Percentiles rank a stretch among this genome's conserved stretches.
These are phyloP conservation scores for Plectosphaerella cucumerina DNA, from an alignment of 2,329 filamentous ascomycete species.

Conservation along the genomic window DNA sequence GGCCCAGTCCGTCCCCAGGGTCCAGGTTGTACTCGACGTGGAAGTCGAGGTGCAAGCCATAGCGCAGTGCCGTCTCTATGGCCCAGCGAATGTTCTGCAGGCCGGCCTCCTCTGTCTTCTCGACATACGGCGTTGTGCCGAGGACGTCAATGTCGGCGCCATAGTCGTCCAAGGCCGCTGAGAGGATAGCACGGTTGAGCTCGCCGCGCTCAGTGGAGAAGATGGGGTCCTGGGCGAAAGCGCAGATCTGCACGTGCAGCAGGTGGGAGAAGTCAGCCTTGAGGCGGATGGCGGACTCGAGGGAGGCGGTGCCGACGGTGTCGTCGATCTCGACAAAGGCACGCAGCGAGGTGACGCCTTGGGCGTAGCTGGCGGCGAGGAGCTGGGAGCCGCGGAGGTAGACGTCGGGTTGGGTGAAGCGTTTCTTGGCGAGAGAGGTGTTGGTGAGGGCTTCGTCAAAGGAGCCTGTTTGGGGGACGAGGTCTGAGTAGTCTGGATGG, in stretches of 20 bases:
- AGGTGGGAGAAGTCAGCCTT: conserved; percentile 47
- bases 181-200: conserved; percentile 45
- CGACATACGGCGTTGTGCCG: conserved; percentile 69
- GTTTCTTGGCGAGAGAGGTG: conserved; percentile 51
- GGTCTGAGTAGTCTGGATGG: conserved; percentile 53
- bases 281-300: conserved; percentile 51
- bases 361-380: conserved; percentile 58
- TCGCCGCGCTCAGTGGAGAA: conserved; percentile 49
- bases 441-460: conserved; percentile 60
- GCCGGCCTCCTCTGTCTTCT: conserved; percentile 42
- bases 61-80: conserved; percentile 44
- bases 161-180: conserved; percentile 21
- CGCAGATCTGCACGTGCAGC: conserved; percentile 62
- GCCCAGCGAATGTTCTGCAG: conserved; percentile 61
- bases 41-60: conserved; percentile 59
- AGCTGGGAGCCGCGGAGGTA: conserved; percentile 60
- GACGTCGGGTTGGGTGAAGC: conserved; percentile 60
- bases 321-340: conserved; percentile 70
- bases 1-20: conserved; percentile 29
- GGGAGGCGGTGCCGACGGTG: conserved; percentile 40
- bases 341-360: conserved; percentile 65
- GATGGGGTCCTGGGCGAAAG: conserved; percentile 67
- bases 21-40: conserved; percentile 70
- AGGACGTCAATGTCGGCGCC: conserved; percentile 49
- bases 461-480: conserved; percentile 55